Evolutionary conservation across 2,329 filamentous ascomycete species (phyloP).

Genomic region (Aschersonia sp.): DNA sequence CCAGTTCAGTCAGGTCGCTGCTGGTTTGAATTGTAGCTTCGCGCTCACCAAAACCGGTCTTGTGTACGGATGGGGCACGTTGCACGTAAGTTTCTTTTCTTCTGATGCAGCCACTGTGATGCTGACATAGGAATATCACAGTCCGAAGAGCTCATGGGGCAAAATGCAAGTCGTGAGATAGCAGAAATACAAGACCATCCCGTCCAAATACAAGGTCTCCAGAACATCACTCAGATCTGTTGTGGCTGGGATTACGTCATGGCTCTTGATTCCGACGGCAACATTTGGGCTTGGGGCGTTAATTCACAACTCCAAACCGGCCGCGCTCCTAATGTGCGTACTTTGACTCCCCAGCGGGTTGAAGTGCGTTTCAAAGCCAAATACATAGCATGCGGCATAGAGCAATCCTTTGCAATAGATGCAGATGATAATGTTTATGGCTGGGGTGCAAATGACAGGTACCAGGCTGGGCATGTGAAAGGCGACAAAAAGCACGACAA

Average conservation of each 20-base stretch:
- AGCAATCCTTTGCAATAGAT: slow-evolving; percentile 66
- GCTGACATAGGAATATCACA: neutral
- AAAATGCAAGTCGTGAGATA: slow-evolving; percentile 22
- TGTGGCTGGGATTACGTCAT: slow-evolving; percentile 52
- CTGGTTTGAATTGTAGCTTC: slow-evolving; percentile 63
- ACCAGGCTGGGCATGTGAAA: slow-evolving; percentile 47
- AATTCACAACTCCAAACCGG: slow-evolving; percentile 41
- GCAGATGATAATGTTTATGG: slow-evolving; percentile 51
- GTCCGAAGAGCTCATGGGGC: neutral
- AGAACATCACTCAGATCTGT: slow-evolving; percentile 43
- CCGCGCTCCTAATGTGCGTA: slow-evolving; percentile 32
- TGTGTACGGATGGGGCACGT: slow-evolving; percentile 77
- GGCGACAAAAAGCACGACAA: slow-evolving; percentile 20
- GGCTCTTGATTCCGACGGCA: slow-evolving; percentile 35
- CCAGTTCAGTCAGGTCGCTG: slow-evolving; percentile 48
- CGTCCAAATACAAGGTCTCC: slow-evolving; percentile 34
- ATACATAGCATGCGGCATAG: slow-evolving; percentile 48
- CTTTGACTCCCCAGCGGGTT: slow-evolving; percentile 32
- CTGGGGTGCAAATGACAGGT: slow-evolving; percentile 74
- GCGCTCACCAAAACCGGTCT: slow-evolving; percentile 60
- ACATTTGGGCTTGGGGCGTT: neutral
- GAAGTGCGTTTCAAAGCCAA: slow-evolving; percentile 41
- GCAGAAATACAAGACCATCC: slow-evolving; percentile 30
- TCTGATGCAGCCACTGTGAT: no score
- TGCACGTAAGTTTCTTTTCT: slow-evolving; percentile 34